phyloP scores from a whole-genome alignment of 2,329 filamentous ascomycete genomes.

The Paramyrothecium sp. region DNA sequence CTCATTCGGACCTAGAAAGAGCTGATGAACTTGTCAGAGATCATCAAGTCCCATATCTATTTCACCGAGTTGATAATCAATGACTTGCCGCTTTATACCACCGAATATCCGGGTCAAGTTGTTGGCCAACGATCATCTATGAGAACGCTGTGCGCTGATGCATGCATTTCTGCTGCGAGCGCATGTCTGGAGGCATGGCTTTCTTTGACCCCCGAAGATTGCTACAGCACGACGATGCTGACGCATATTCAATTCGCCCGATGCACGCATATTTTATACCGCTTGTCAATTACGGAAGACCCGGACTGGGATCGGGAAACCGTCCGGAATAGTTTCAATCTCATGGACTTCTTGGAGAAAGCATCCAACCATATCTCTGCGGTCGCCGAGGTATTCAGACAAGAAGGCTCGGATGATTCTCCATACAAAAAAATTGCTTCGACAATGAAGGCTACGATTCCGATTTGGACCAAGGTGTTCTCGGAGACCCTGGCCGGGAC shows the following conservation, averaged over 20 bases:
- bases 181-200: constrained; percentile 29
- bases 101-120: constrained; percentile 6
- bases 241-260: constrained; percentile 29
- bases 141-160: not conserved
- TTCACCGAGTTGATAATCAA: constrained; percentile 34
- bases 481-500: constrained; percentile 1
- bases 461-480: constrained; percentile 10
- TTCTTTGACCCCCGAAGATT: constrained; percentile 13
- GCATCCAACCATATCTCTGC: not conserved
- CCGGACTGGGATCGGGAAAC: constrained; percentile 34
- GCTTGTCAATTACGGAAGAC: constrained; percentile 28
- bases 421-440: constrained; percentile 4
- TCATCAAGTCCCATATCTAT: constrained; percentile 31
- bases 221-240: constrained; percentile 25
- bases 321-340: constrained; percentile 27
- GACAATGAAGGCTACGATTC: constrained; percentile 7
- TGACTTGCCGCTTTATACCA: constrained; percentile 27
- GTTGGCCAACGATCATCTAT: not conserved
- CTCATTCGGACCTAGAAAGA: too few relatives aligned
- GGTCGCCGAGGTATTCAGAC: not conserved
- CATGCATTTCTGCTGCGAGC: not conserved
- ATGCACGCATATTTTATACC: constrained; percentile 24
- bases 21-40: constrained; percentile 19
- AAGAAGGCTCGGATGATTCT: constrained; percentile 6
- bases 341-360: constrained; percentile 18